Base-by-base conservation (phyloP, 2,329 filamentous ascomycete species). In the Gaeumannomyces sp. region DNA sequence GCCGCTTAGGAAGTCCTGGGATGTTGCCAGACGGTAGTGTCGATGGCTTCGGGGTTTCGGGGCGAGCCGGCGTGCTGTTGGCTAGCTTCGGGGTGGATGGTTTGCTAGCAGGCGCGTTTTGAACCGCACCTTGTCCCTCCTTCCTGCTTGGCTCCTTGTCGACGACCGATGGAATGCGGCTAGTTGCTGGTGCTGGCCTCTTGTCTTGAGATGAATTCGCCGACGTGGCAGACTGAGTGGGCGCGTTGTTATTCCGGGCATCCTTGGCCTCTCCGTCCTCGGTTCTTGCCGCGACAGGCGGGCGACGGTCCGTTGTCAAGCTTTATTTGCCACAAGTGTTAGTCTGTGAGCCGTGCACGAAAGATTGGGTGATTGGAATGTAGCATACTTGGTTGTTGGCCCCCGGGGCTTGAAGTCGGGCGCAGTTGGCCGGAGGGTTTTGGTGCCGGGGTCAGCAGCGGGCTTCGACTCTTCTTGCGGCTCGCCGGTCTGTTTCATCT, bases 181-280 rank as follows among this genome's bases (percentile, higher is more conserved):
- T 53, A 33, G 28, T 61, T 66, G 66, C 64, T 61, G 70, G 59
- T 38, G 65, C 69, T 58, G 29, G n/a, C 10, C 63, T 65, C 29
- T 63, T 64, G 60, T 66, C 63, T 25, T 70, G 67, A 57, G 64
- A 59, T 64, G 71, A 64, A 27, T 4, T 73, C 72, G 62, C 77
- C 60, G 65, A 33, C 61, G 66, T 50, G 45, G 25, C 25, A 64
- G 62, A 53, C 65, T 67, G 61, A 57, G 61, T 10, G 58, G n/a
- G n/a, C 63, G 67, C 38, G 71, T 73, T 65, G 60, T 67, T 59
- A 60, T 69, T 60, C 74, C 78, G 86, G 45, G 78, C 79, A 70
- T 91, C 89, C 67, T 87, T 85, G 29, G 91, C 88, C 73, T 92
- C 89, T 27, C 89, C 89, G 71, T 92, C 89, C 73, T 92, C 89